Conservation (phyloP, 345 rosid genomes). For the Murraya koenigii region DNA sequence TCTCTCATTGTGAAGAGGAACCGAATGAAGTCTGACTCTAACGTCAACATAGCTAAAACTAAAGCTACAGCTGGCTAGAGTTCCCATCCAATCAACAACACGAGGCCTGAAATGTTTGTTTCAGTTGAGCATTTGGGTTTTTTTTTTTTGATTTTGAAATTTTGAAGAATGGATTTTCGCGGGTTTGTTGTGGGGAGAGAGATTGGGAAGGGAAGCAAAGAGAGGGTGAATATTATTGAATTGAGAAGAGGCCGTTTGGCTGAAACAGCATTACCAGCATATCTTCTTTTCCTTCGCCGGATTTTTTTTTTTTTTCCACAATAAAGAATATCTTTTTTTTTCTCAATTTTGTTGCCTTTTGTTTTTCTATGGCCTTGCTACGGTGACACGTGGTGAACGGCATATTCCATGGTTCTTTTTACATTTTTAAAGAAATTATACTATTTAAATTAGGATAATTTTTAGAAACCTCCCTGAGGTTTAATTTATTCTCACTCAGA, state of each 20-base stretch:
- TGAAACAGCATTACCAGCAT: neutral
- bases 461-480: too few relatives aligned
- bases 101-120: neutral
- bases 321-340: neutral
- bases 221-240: too few relatives aligned
- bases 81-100: constrained; percentile 44
- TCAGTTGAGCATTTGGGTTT: neutral
- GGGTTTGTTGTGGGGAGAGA: neutral
- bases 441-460: too few relatives aligned
- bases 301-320: neutral
- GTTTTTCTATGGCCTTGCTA: neutral
- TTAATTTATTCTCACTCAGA: too few relatives aligned
- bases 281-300: neutral
- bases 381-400: neutral
- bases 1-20: constrained; percentile 14
- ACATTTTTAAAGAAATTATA: too few relatives aligned
- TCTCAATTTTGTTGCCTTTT: neutral
- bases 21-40: constrained; percentile 35
- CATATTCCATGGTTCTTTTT: too few relatives aligned
- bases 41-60: constrained; percentile 34
- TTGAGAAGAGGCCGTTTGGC: neutral
- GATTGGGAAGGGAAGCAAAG: too few relatives aligned
- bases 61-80: constrained; percentile 52
- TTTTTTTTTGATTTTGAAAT: neutral
- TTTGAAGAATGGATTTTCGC: neutral